These are phyloP conservation scores for Botryosphaeria dothidea DNA, from an alignment of 2,329 filamentous ascomycete species.

Conservation along the genomic window DNA sequence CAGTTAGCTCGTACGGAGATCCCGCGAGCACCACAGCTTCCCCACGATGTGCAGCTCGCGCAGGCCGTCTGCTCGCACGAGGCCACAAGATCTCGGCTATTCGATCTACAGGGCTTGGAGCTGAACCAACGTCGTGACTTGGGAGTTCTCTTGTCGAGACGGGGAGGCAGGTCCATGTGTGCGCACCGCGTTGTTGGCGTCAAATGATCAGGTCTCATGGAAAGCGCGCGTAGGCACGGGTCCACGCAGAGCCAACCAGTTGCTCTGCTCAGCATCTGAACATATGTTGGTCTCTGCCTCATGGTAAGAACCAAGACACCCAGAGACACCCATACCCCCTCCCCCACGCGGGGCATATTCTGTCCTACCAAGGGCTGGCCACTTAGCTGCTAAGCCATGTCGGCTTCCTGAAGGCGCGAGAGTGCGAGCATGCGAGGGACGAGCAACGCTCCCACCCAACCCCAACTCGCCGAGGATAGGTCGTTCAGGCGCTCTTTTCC, in stretches of 20 bases:
- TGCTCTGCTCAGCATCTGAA: background rate
- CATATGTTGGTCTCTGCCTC: slow-evolving; percentile 7
- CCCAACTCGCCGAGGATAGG: background rate
- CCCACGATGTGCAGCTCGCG: background rate
- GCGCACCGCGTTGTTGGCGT: background rate
- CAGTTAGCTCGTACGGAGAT: background rate
- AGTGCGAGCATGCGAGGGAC: slow-evolving; percentile 3
- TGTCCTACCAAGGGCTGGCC: background rate
- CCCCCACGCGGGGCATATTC: background rate
- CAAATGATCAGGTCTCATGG: slow-evolving; percentile 8
- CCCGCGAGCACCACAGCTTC: background rate
- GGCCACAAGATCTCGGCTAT: background rate
- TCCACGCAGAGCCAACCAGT: background rate
- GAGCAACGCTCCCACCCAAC: background rate
- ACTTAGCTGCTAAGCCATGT: background rate
- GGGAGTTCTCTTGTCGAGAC: background rate
- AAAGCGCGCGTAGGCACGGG: background rate
- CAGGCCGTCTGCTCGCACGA: background rate
- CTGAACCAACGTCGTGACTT: background rate
- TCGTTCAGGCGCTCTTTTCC: background rate
- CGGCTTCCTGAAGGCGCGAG: slow-evolving; percentile 1
- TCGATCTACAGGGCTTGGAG: background rate
- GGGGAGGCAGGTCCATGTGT: background rate
- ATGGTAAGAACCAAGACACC: background rate
- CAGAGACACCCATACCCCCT: background rate